Percentiles rank a stretch among this genome's conserved stretches.
Conservation (phyloP, 768 basidiomycete species). For the Symmetrospora coprosmae region DNA sequence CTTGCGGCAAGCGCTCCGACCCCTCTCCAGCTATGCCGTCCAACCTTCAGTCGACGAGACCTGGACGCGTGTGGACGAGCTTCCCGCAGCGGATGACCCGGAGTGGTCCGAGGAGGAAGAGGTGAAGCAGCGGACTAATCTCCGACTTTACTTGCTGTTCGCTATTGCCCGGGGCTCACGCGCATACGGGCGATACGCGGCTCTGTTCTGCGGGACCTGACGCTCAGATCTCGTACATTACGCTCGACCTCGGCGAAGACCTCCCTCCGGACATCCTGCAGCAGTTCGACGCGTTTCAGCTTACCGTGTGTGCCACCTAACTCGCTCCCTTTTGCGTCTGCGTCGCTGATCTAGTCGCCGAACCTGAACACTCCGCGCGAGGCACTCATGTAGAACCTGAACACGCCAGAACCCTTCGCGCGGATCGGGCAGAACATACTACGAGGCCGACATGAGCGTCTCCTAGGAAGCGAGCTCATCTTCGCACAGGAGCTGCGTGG, state of each 20-base stretch:
- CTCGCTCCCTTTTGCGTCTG: not conserved
- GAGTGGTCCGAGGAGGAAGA: conserved; percentile 5
- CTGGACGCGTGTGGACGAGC: conserved; percentile 10
- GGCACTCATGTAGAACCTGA: not conserved
- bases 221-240: not conserved
- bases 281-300: not conserved
- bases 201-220: not conserved
- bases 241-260: conserved; percentile 4
- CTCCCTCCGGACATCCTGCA: conserved; percentile 2
- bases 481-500: too few relatives aligned
- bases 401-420: not conserved
- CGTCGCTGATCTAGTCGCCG: not conserved
- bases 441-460: conserved; percentile 8
- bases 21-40: too few relatives aligned
- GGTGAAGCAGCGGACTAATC: not conserved
- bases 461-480: conserved; percentile 6
- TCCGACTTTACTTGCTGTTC: not conserved
- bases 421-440: not conserved
- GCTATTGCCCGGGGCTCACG: too few relatives aligned
- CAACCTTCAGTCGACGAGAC: conserved; percentile 7
- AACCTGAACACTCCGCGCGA: not conserved
- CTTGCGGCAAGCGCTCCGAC: too few relatives aligned
- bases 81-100: conserved; percentile 3
- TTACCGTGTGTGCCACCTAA: not conserved
- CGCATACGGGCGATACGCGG: too few relatives aligned